Evolutionary conservation across 495 filamentous ascomycete species (phyloP).

Genomic region (Schizothecium vesticola): DNA sequence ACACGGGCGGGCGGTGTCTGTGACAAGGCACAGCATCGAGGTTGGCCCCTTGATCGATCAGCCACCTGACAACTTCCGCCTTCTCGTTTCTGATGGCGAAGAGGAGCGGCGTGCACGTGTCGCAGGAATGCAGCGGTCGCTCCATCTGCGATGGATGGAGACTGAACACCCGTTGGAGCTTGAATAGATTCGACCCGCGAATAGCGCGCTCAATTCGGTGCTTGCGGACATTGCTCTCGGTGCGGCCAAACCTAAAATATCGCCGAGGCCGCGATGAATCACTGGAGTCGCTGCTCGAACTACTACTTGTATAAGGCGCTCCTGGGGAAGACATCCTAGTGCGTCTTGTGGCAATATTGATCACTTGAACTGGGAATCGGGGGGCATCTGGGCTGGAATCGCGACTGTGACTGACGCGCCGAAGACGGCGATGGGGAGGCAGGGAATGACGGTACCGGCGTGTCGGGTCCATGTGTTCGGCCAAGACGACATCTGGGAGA

Average conservation of each 20-base stretch:
- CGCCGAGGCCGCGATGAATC: neutral
- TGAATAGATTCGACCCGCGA: neutral
- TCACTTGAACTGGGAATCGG: neutral
- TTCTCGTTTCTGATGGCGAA: neutral
- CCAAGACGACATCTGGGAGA: neutral
- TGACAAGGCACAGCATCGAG: neutral
- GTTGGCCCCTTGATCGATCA: neutral
- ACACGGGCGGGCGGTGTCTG: neutral
- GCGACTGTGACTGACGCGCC: neutral
- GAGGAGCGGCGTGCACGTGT: neutral
- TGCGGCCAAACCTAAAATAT: neutral
- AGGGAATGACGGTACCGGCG: neutral
- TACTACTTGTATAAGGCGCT: neutral
- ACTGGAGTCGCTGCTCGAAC: neutral
- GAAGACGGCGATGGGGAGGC: neutral
- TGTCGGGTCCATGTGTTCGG: neutral
- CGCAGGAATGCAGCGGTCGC: neutral
- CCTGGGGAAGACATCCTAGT: neutral
- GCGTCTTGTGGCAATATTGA: neutral
- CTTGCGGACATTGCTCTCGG: neutral
- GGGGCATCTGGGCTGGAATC: neutral
- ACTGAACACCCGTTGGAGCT: neutral
- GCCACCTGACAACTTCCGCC: neutral
- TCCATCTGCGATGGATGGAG: neutral
- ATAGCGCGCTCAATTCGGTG: neutral